phyloP scores from a whole-genome alignment of 805 yeast genomes.

The Soucietia sequanensis region DNA sequence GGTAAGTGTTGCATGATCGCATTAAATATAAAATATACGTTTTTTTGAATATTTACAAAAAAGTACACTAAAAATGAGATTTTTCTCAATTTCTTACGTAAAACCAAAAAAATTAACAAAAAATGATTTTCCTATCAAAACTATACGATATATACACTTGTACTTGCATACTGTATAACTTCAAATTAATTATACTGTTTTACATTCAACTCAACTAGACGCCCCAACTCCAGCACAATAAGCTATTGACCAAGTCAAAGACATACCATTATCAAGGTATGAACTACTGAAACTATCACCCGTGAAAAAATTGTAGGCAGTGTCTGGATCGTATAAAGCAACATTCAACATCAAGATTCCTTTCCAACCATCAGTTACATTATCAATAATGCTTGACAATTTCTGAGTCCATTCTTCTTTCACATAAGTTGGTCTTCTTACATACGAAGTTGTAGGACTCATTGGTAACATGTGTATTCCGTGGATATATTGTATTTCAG shows the following conservation, averaged over 20 bases:
- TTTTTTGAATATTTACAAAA: too few species aligned
- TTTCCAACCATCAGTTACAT: slow-evolving; percentile 59
- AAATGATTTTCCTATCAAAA: too few species aligned
- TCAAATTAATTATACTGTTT: too few species aligned
- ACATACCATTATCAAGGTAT: slow-evolving; percentile 14
- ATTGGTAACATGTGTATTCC: slow-evolving; percentile 80
- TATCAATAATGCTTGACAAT: slow-evolving; percentile 32
- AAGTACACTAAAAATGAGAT: too few species aligned
- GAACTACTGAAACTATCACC: slow-evolving; percentile 6
- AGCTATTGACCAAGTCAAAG: slow-evolving; percentile 16
- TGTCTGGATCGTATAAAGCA: slow-evolving; percentile 16
- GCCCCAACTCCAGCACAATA: slow-evolving; percentile 13
- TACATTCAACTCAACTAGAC: slow-evolving; percentile 1
- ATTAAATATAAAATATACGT: too few species aligned
- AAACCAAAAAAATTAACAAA: too few species aligned
- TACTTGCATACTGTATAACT: too few species aligned
- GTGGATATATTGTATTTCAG: slow-evolving; percentile 58
- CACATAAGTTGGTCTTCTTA: slow-evolving; percentile 52
- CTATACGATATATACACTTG: too few species aligned
- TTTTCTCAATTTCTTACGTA: too few species aligned
- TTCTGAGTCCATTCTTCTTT: slow-evolving; percentile 42
- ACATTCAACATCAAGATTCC: slow-evolving; percentile 41
- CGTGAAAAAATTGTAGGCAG: slow-evolving; percentile 15
- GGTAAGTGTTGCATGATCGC: too few species aligned
- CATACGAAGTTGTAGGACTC: slow-evolving; percentile 58